Conservation (phyloP, 768 basidiomycete species). For the Boletus bicolor region DNA sequence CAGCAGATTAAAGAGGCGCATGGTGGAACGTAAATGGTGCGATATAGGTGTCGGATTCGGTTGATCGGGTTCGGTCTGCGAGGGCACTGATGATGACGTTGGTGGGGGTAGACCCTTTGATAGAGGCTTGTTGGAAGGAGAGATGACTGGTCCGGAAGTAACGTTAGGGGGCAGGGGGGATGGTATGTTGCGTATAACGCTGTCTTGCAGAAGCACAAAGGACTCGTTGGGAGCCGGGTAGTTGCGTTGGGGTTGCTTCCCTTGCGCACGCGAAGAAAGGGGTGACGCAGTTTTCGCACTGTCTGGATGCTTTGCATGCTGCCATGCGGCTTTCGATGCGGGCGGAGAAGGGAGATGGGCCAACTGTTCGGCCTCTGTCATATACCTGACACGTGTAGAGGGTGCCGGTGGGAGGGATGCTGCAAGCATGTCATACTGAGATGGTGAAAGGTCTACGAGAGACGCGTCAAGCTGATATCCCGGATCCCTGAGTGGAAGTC, state of each 20-base stretch:
- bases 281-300: constrained; percentile 33
- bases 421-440: constrained; percentile 83
- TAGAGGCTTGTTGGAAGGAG: constrained; percentile 33
- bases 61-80: constrained; percentile 48
- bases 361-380: constrained; percentile 44
- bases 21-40: constrained; percentile 72
- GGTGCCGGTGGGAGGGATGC: constrained; percentile 60
- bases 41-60: constrained; percentile 71
- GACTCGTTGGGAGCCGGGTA: constrained; percentile 74
- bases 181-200: constrained; percentile 69
- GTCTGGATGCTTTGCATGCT: constrained; percentile 46
- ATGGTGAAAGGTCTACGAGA: constrained; percentile 80
- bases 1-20: constrained; percentile 71
- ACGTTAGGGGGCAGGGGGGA: constrained; percentile 43
- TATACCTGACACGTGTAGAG: constrained; percentile 35
- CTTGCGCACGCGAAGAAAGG: constrained; percentile 54
- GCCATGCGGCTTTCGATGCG: constrained; percentile 61
- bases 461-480: constrained; percentile 75
- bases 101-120: constrained; percentile 24
- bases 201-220: constrained; percentile 88
- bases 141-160: constrained; percentile 41
- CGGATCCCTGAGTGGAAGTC: constrained; percentile 9
- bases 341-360: constrained; percentile 46
- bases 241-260: constrained; percentile 56
- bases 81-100: constrained; percentile 26